Conservation (phyloP, 2,329 filamentous ascomycete genomes). For the Plectosphaerella plurivora region DNA sequence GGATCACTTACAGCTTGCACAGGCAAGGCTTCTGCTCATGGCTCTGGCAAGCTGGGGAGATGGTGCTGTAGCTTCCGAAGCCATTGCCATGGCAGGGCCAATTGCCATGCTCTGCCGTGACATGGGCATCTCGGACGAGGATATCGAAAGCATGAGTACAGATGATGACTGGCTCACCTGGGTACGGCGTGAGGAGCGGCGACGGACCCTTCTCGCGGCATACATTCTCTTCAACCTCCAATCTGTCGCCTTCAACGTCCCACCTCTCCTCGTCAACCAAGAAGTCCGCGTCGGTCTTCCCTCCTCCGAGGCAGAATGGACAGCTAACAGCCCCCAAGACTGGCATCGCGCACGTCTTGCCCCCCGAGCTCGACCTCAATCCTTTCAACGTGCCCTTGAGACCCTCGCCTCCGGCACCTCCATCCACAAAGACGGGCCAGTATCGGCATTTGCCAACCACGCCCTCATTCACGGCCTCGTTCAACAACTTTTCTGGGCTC, state of each 20-base stretch:
- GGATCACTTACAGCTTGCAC: conserved; percentile 34
- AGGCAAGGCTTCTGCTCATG: conserved; percentile 47
- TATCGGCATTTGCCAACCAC: conserved; percentile 48
- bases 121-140: conserved; percentile 31
- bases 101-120: conserved; percentile 51
- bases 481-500: conserved; percentile 47
- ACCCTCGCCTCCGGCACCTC: conserved; percentile 18
- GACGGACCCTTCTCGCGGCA: conserved; percentile 38
- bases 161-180: conserved; percentile 41
- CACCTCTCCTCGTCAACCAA: conserved; percentile 50
- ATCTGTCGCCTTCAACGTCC: conserved; percentile 58
- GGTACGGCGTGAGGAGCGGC: conserved; percentile 24
- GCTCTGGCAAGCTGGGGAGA: conserved; percentile 58
- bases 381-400: conserved; percentile 26
- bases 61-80: conserved; percentile 50
- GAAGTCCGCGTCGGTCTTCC: conserved; percentile 51
- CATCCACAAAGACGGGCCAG: conserved; percentile 13
- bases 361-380: conserved; percentile 3
- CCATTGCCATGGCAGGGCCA: conserved; percentile 51
- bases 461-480: conserved; percentile 50
- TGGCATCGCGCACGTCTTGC: conserved; percentile 36
- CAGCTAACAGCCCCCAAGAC: conserved; percentile 41
- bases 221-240: conserved; percentile 51
- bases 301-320: conserved; percentile 49
- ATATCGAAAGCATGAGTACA: background rate